Evolutionary conservation across 1,284 basidiomycete species (phyloP).

Genomic region (Tilletia walkeri): DNA sequence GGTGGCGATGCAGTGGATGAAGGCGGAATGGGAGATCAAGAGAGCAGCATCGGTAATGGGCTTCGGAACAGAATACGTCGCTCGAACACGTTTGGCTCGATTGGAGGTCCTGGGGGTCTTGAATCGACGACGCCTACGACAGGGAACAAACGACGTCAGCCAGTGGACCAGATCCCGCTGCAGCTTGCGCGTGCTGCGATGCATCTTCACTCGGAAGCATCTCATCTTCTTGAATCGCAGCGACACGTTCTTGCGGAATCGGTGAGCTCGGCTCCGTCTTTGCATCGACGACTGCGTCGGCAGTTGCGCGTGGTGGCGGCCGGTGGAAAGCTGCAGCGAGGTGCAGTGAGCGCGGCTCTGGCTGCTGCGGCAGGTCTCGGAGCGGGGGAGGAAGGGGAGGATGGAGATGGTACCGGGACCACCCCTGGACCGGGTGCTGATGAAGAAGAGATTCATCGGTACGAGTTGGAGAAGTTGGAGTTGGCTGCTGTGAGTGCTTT

Average conservation of each 20-base stretch:
- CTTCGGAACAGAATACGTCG: too few relatives aligned
- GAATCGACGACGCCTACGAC: not conserved
- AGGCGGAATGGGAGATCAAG: too few relatives aligned
- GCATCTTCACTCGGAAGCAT: conserved; percentile 15
- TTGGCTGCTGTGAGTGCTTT: not conserved
- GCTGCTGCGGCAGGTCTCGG: not conserved
- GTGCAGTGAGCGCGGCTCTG: not conserved
- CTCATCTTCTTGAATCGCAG: not conserved
- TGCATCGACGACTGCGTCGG: not conserved
- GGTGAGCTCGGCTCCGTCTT: not conserved
- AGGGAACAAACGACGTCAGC: not conserved
- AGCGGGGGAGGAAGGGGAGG: not conserved
- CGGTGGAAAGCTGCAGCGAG: conserved; percentile 9
- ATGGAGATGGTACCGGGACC: not conserved
- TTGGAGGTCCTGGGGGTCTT: not conserved
- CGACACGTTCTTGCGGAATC: conserved; percentile 8
- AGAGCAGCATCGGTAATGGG: too few relatives aligned
- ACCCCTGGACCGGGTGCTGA: not conserved
- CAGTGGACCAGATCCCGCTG: conserved; percentile 7
- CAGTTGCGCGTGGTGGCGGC: conserved; percentile 1
- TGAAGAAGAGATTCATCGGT: conserved; percentile 2
- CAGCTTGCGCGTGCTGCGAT: conserved; percentile 11
- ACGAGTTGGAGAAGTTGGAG: not conserved
- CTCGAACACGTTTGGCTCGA: too few relatives aligned
- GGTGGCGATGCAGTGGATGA: not conserved